Evolutionary conservation across 768 basidiomycete species (phyloP).

Genomic region (Mrakia hoshinonis): DNA sequence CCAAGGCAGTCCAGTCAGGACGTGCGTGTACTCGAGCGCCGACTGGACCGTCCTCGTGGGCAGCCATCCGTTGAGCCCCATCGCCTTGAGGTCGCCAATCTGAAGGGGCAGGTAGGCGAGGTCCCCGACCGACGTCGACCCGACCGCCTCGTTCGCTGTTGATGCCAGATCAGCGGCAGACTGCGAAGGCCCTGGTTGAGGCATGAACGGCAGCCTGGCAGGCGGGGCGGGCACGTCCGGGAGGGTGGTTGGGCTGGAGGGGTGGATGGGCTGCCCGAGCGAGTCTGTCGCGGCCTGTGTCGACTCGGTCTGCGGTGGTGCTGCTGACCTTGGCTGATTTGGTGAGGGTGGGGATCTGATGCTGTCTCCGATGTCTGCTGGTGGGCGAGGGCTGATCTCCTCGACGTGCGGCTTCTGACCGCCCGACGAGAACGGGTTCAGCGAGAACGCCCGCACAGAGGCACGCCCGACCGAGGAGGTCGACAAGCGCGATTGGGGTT

Average conservation of each 20-base stretch:
- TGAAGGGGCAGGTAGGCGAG: slow-evolving; percentile 20
- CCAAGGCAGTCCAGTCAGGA: slow-evolving; percentile 20
- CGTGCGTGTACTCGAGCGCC: slow-evolving; percentile 58
- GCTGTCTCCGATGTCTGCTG: slow-evolving; percentile 14
- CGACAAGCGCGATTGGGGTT: not conserved
- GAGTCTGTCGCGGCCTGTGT: not conserved
- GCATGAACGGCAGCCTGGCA: slow-evolving; percentile 10
- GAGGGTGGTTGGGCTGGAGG: not conserved
- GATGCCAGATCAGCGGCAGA: not conserved
- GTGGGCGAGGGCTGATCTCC: not conserved
- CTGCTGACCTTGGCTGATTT: not conserved
- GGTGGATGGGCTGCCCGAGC: not conserved
- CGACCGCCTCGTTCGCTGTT: not conserved
- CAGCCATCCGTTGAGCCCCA: slow-evolving; percentile 57
- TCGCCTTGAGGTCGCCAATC: slow-evolving; percentile 57
- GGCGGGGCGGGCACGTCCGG: not conserved
- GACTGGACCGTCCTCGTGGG: slow-evolving; percentile 58
- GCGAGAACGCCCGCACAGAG: not conserved
- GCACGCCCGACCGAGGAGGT: not conserved
- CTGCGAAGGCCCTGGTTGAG: not conserved
- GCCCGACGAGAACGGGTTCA: not conserved
- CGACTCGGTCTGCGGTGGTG: not conserved
- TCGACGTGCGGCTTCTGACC: not conserved
- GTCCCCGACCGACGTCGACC: not conserved
- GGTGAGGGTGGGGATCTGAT: not conserved